Conservation (phyloP, 352 stramenopile species). For the Phytophthora sp. region DNA sequence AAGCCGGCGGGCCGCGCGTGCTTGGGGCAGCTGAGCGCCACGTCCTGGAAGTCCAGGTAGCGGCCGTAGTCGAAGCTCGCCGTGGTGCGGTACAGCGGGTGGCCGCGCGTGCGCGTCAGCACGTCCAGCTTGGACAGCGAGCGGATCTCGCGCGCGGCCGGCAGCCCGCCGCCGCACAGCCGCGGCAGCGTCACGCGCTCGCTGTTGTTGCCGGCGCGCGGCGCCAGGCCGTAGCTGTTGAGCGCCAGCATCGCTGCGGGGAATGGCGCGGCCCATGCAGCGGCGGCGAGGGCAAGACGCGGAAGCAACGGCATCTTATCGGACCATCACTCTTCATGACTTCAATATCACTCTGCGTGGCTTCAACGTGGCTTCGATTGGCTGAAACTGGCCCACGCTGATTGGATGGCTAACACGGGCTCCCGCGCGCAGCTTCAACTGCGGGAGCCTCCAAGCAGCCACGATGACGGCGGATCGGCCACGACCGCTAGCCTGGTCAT, state of each 20-base stretch:
- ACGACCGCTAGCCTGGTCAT: no score
- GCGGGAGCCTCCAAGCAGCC: no score
- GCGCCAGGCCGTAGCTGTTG: conserved; percentile 54
- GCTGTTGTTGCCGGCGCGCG: conserved; percentile 8
- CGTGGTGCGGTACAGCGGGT: conserved; percentile 70
- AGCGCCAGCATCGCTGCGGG: conserved; percentile 38
- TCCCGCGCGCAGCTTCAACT: no score
- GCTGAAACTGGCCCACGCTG: neutral
- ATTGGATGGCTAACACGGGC: no score
- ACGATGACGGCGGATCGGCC: no score
- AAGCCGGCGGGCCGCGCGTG: conserved; percentile 47
- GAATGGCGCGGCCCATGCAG: no score
- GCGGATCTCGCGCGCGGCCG: conserved; percentile 33
- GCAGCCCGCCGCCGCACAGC: conserved; percentile 37
- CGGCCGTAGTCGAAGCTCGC: conserved; percentile 67
- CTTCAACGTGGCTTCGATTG: conserved; percentile 1
- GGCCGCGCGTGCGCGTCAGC: conserved; percentile 30
- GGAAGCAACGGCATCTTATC: conserved; percentile 7
- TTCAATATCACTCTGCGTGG: no score
- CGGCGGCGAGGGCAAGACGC: neutral
- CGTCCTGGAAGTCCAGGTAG: conserved; percentile 61
- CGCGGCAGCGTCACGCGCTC: conserved; percentile 47
- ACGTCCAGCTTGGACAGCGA: conserved; percentile 65
- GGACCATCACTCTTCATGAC: neutral
- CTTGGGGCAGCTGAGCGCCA: conserved; percentile 59